A percentile compares a stretch with the other conserved stretches of the same genome.
Evolutionary conservation across 257 asterid genomes (phyloP).

Genomic region (Scutellaria baicalensis): DNA sequence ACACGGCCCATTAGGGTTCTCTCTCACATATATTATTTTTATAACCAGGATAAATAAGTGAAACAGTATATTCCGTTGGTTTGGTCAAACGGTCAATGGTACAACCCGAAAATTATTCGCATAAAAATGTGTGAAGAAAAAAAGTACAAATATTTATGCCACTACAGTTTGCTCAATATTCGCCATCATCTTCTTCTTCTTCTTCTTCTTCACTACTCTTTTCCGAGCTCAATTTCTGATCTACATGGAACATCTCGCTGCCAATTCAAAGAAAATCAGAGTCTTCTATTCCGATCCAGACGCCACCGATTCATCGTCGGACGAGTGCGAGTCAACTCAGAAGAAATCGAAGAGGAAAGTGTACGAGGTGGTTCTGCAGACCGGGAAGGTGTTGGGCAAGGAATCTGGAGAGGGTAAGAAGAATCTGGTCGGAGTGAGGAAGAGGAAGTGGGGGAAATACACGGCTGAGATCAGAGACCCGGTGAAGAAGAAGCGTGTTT

Average conservation of each 20-base stretch:
- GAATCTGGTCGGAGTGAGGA: slow-evolving; percentile 23
- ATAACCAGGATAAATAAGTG: not conserved
- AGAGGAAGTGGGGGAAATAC: slow-evolving; percentile 28
- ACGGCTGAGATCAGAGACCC: slow-evolving; percentile 38
- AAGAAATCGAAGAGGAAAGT: slow-evolving; percentile 23
- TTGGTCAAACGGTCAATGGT: not conserved
- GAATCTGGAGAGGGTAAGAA: not conserved
- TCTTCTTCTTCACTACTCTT: not conserved
- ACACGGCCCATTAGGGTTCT: slow-evolving; percentile 14
- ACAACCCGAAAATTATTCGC: not conserved
- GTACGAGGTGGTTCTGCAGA: slow-evolving; percentile 25
- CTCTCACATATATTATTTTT: not conserved
- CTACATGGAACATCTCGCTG: not conserved
- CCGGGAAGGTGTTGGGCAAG: not conserved
- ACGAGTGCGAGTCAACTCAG: slow-evolving; percentile 17
- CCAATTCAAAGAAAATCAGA: slow-evolving; percentile 15
- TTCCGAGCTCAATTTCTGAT: too few species aligned
- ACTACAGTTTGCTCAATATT: not conserved
- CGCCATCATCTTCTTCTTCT: too few species aligned
- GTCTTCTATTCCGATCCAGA: slow-evolving; percentile 42
- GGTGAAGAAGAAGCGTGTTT: slow-evolving; percentile 20
- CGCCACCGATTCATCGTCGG: slow-evolving; percentile 57
- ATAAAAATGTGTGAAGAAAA: not conserved
- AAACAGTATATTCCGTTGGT: slow-evolving; percentile 8
- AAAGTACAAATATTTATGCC: not conserved